Base-by-base conservation (phyloP, 1,139 yeast genomes). In the Zhuliangozyma blackwelliae region DNA sequence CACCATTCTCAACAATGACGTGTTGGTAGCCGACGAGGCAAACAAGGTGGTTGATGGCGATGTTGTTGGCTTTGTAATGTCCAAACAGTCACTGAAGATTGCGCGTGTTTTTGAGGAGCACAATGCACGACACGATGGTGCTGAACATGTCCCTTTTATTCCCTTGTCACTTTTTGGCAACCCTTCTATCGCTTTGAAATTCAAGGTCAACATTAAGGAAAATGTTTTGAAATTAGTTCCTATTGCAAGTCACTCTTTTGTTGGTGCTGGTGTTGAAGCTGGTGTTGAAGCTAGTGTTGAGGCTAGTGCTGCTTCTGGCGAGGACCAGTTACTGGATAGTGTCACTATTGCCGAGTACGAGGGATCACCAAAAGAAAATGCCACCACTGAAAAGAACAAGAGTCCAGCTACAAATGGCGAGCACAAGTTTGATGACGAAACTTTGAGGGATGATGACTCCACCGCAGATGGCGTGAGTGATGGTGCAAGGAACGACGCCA, bases 61-160 rank as follows among this genome's bases (percentile, higher is more conserved):
- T 41, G 28, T 27, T 2, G 44, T 67, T 19, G 67, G 70, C 8
- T 61, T 67, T 31, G 59, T 67, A 31, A 48, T 66, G 31, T 48
- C 57, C 31, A 55, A 49, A 38, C 68, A 61, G 5, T 59, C 62
- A n/a, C 41, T 45, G 23, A 41, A 37, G 28, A 58, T 61, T 30
- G 44, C 40, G 16, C 35, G 43, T 10, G 48, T 52, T 11, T 35
- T 52, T 31, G 44, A 43, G n/a, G n/a, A n/a, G n/a, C n/a, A n/a
- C n/a, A n/a, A n/a, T n/a, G n/a, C n/a, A n/a, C n/a, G n/a, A n/a
- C n/a, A n/a, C n/a, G n/a, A n/a, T n/a, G n/a, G n/a, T n/a, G n/a
- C n/a, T n/a, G n/a, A n/a, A n/a, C n/a, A n/a, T n/a, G n/a, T n/a
- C n/a, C n/a, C n/a, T n/a, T n/a, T n/a, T 2, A 51, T 63, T 29